Conservation (phyloP, 164 flowering plant species). For the Cinnamomum micranthum region DNA sequence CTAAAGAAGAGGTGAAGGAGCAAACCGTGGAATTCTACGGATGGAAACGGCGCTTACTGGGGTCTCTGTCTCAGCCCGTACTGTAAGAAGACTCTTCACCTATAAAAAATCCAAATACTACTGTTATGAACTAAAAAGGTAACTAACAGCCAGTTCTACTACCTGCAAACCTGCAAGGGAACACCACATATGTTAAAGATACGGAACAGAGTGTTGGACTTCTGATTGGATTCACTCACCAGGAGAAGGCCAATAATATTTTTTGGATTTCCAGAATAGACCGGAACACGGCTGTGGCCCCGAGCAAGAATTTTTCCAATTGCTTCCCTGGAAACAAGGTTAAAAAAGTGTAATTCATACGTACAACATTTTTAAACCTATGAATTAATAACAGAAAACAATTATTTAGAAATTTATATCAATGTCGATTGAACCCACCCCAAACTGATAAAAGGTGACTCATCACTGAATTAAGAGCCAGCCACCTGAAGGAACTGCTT, state of each 20-base stretch:
- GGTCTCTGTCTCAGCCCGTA: not conserved
- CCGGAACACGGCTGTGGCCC: slow-evolving; percentile 93
- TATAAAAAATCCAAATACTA: not conserved
- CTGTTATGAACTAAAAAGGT: not conserved
- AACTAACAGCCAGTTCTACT: not conserved
- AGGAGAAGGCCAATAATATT: slow-evolving; percentile 85
- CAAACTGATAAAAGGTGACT: too few relatives aligned
- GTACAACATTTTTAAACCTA: not conserved
- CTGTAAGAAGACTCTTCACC: not conserved
- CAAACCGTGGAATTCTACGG: slow-evolving; percentile 3
- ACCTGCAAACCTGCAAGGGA: not conserved
- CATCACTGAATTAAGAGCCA: too few relatives aligned
- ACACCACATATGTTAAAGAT: not conserved
- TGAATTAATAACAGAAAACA: not conserved
- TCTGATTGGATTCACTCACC: slow-evolving; percentile 33
- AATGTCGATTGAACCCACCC: not conserved
- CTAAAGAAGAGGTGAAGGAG: not conserved
- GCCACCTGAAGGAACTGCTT: too few relatives aligned
- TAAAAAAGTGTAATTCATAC: not conserved
- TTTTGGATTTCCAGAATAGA: slow-evolving; percentile 77
- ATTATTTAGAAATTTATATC: not conserved
- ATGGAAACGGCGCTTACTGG: slow-evolving; percentile 1
- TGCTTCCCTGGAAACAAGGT: slow-evolving; percentile 27
- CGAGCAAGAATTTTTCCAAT: slow-evolving; percentile 34
- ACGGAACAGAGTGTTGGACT: not conserved